These are phyloP conservation scores for Alternaria burnsii DNA, from an alignment of 2,329 filamentous ascomycete species.

Conservation along the genomic window DNA sequence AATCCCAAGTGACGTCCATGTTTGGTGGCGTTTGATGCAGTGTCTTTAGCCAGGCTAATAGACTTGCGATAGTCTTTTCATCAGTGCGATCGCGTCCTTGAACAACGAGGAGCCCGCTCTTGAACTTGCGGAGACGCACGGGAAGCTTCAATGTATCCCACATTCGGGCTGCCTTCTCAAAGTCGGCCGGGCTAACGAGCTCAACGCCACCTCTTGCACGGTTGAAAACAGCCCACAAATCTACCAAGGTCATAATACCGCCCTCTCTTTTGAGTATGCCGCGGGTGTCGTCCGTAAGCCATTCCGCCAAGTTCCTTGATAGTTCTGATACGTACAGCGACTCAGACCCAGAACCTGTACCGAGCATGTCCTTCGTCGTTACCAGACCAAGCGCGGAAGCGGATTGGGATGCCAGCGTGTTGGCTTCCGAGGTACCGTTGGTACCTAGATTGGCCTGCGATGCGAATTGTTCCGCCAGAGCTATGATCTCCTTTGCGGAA, in stretches of 20 bases:
- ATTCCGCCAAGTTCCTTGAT: constrained; percentile 52
- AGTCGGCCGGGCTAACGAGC: constrained; percentile 88
- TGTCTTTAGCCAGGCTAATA: constrained; percentile 80
- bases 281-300: constrained; percentile 50
- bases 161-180: constrained; percentile 85
- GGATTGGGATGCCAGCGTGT: constrained; percentile 79
- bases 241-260: constrained; percentile 52
- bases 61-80: constrained; percentile 81
- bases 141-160: constrained; percentile 91
- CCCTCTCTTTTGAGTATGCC: constrained; percentile 49
- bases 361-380: constrained; percentile 95
- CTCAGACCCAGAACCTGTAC: constrained; percentile 75
- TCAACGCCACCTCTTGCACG: constrained; percentile 91
- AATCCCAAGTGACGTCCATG: constrained; percentile 76
- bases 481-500: constrained; percentile 94
- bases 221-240: constrained; percentile 76
- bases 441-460: constrained; percentile 68
- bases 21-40: constrained; percentile 72
- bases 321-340: constrained; percentile 80
- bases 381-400: constrained; percentile 84
- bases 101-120: constrained; percentile 92
- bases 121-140: constrained; percentile 86
- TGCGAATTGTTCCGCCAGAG: constrained; percentile 87
- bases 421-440: constrained; percentile 71
- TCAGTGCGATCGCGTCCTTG: constrained; percentile 89